phyloP scores from a whole-genome alignment of 495 filamentous ascomycete species.

The Lasiosphaeria ovina region DNA sequence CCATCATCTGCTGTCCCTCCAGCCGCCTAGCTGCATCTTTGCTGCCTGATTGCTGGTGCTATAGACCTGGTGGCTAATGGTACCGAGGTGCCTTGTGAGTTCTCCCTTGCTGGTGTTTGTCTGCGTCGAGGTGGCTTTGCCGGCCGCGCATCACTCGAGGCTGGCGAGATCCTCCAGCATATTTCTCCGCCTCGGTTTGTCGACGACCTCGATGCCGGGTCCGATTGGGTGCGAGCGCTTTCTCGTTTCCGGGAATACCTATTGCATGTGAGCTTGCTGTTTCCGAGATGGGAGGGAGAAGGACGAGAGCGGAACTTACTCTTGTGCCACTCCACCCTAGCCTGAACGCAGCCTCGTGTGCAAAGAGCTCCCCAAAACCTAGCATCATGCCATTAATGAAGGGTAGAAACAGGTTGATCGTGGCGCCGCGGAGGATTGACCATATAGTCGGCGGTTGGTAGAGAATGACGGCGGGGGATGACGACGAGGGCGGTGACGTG shows the following conservation, averaged over 20 bases:
- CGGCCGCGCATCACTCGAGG: constrained; percentile 40
- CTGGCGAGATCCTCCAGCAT: constrained; percentile 47
- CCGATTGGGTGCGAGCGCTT: constrained; percentile 48
- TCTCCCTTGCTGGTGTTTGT: not conserved
- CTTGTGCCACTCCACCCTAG: constrained; percentile 91
- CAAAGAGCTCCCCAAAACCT: constrained; percentile 93
- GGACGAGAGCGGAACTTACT: constrained; percentile 51
- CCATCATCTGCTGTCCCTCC: too few species aligned
- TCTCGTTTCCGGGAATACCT: constrained; percentile 51
- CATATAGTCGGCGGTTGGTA: constrained; percentile 86
- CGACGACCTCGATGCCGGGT: constrained; percentile 52
- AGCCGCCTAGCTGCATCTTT: too few species aligned
- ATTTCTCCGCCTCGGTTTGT: constrained; percentile 35
- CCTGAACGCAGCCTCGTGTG: constrained; percentile 90
- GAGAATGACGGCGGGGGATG: constrained; percentile 72
- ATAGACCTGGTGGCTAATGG: too few species aligned
- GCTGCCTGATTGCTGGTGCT: too few species aligned
- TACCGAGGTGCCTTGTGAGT: too few species aligned
- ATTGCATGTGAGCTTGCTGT: not conserved
- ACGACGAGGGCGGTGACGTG: constrained; percentile 59
- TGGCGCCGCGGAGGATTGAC: constrained; percentile 80
- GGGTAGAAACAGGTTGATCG: constrained; percentile 90
- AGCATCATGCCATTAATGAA: constrained; percentile 99
- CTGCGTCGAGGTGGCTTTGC: not conserved
- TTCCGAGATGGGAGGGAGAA: not conserved